Evolutionary conservation across 1,284 basidiomycete genomes (phyloP).

Genomic region (Rhodotorula sp.): DNA sequence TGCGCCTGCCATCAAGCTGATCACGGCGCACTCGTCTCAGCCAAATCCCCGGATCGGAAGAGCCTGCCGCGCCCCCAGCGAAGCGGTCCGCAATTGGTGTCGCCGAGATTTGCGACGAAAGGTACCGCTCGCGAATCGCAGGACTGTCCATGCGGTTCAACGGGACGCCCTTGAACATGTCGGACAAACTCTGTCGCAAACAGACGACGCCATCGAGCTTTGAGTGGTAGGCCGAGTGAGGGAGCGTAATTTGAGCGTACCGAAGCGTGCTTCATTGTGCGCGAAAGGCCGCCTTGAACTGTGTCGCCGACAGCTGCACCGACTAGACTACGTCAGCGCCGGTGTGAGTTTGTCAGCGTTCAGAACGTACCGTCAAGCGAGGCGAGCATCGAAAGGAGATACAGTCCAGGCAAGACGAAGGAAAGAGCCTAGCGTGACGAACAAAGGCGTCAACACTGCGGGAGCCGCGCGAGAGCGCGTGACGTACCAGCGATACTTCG

Average conservation of each 20-base stretch:
- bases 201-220: neutral
- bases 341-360: neutral
- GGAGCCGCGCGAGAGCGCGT: too few species aligned
- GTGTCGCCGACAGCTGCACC: neutral
- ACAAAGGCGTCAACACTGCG: too few species aligned
- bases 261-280: neutral
- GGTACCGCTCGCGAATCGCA: neutral
- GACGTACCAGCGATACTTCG: conserved; percentile 1
- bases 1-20: neutral
- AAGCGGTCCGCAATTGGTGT: conserved; percentile 18
- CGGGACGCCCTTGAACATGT: conserved; percentile 24
- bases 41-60: conserved; percentile 3
- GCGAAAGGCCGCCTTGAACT: neutral
- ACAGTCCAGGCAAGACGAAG: conserved; percentile 19
- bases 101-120: neutral
- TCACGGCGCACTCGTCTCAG: conserved; percentile 4
- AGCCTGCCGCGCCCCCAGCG: neutral
- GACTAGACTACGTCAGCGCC: too few species aligned
- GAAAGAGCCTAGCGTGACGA: conserved; percentile 30
- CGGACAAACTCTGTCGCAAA: conserved; percentile 3
- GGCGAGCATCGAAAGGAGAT: conserved; percentile 15
- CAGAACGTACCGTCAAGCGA: conserved; percentile 11
- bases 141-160: neutral
- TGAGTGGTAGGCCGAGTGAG: too few species aligned
- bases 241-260: too few species aligned